Percentiles rank a stretch among this genome's conserved stretches.
Evolutionary conservation across 2,329 filamentous ascomycete genomes (phyloP).

Genomic region (Claviceps sp.): DNA sequence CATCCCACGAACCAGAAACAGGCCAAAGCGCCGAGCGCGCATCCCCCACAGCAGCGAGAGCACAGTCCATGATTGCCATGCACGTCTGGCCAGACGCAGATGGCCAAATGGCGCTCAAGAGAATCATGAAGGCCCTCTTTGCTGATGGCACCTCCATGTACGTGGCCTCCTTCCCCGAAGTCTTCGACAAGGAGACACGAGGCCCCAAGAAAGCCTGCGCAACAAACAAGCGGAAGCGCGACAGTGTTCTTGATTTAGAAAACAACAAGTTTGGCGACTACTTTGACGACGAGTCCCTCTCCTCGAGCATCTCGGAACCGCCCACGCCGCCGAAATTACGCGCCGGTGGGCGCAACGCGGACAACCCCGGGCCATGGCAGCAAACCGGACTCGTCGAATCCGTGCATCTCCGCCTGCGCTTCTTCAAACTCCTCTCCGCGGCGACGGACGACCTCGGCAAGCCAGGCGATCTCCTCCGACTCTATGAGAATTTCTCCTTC

Average conservation of each 20-base stretch:
- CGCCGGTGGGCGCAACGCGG: constrained; percentile 9
- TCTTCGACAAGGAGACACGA: constrained; percentile 52
- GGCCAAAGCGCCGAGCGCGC: constrained; percentile 10
- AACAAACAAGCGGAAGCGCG: constrained; percentile 35
- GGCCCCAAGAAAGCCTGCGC: constrained; percentile 20
- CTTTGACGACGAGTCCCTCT: constrained; percentile 39
- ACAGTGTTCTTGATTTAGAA: constrained; percentile 38
- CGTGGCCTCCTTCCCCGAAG: constrained; percentile 43
- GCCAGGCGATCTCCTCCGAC: constrained; percentile 30
- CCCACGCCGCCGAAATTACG: constrained; percentile 29
- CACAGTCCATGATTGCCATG: constrained; percentile 43
- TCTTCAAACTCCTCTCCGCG: constrained; percentile 44
- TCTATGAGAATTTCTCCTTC: constrained; percentile 46
- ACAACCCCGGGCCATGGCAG: constrained; percentile 11
- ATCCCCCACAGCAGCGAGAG: constrained; percentile 21
- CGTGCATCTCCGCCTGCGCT: constrained; percentile 45
- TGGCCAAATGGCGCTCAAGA: constrained; percentile 32
- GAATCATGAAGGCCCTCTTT: constrained; percentile 53
- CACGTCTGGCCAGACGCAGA: constrained; percentile 39
- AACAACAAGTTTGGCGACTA: constrained; percentile 49
- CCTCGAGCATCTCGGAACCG: constrained; percentile 32
- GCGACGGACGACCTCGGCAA: constrained; percentile 31
- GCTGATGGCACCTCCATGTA: constrained; percentile 46
- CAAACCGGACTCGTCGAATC: constrained; percentile 33
- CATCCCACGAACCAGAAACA: constrained; percentile 12